Percentiles rank a stretch among this genome's conserved stretches.
These are phyloP conservation scores for Claviceps africana DNA, from an alignment of 2,329 filamentous ascomycete genomes.

Conservation along the genomic window DNA sequence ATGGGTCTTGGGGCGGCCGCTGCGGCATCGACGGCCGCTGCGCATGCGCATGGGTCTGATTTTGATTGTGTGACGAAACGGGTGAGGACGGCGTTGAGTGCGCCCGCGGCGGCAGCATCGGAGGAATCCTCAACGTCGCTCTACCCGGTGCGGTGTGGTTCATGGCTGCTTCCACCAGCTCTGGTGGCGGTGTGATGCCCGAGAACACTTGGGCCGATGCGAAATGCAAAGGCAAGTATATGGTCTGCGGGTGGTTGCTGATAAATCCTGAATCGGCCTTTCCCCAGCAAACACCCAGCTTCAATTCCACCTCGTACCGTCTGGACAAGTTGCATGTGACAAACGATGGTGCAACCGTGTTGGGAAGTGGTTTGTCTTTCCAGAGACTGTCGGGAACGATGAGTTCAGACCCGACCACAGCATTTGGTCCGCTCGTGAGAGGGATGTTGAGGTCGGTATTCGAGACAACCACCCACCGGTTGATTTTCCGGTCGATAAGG, in stretches of 20 bases:
- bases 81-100: conserved; percentile 10
- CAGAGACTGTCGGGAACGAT: conserved; percentile 60
- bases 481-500: conserved; percentile 53
- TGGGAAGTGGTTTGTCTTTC: conserved; percentile 59
- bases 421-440: conserved; percentile 42
- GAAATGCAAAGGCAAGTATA: conserved; percentile 67
- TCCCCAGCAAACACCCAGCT: conserved; percentile 64
- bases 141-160: conserved; percentile 22
- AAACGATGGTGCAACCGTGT: conserved; percentile 77
- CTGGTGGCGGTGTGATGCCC: conserved; percentile 67
- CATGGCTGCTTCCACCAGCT: conserved; percentile 50
- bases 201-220: conserved; percentile 66
- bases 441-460: conserved; percentile 58
- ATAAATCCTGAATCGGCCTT: conserved; percentile 27
- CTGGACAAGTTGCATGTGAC: conserved; percentile 76
- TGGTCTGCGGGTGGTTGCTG: conserved; percentile 37
- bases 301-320: conserved; percentile 70
- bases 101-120: conserved; percentile 23
- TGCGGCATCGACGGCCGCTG: conserved; percentile 11
- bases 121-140: conserved; percentile 21
- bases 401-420: conserved; percentile 50
- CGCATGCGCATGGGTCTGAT: neutral
- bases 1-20: conserved; percentile 29
- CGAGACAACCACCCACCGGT: conserved; percentile 62
- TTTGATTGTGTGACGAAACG: conserved; percentile 10